Conservation (phyloP, 768 basidiomycete species). For the Amanita fuliginea region DNA sequence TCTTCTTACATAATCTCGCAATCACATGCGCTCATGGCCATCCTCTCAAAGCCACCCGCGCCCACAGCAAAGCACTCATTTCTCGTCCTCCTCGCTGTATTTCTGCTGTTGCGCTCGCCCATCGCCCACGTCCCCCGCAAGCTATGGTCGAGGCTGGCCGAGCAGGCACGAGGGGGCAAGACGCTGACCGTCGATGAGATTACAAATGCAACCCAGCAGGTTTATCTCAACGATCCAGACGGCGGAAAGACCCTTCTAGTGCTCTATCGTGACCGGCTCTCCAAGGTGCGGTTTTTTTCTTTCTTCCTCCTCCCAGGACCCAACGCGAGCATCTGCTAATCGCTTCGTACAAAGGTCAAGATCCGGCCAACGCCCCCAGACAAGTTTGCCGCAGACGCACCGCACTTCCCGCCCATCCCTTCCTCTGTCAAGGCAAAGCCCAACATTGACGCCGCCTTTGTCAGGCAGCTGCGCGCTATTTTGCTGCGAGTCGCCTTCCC, state of each 20-base stretch:
- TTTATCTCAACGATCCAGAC: constrained; percentile 49
- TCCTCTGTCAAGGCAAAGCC: constrained; percentile 36
- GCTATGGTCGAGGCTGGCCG: constrained; percentile 15
- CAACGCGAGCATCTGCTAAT: neutral
- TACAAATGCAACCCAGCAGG: constrained; percentile 39
- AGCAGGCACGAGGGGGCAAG: constrained; percentile 15
- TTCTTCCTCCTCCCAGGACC: no score
- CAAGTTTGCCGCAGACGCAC: constrained; percentile 40
- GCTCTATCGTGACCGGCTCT: constrained; percentile 50
- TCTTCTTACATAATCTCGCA: neutral
- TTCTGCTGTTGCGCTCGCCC: constrained; percentile 41
- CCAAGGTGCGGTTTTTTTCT: constrained; percentile 53
- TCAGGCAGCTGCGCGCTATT: constrained; percentile 65
- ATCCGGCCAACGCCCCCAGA: constrained; percentile 36
- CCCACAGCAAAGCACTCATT: constrained; percentile 17
- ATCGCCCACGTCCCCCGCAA: neutral
- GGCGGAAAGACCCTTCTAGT: constrained; percentile 58
- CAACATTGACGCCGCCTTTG: constrained; percentile 57
- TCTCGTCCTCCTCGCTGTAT: constrained; percentile 29
- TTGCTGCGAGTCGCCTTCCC: constrained; percentile 63
- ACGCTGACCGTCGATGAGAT: constrained; percentile 28
- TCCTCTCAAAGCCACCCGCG: constrained; percentile 15
- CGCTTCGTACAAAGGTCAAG: constrained; percentile 22
- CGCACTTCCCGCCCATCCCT: constrained; percentile 51
- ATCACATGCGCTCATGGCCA: constrained; percentile 9